Conservation (phyloP, 257 asterid species). For the Fraxinus excelsior region DNA sequence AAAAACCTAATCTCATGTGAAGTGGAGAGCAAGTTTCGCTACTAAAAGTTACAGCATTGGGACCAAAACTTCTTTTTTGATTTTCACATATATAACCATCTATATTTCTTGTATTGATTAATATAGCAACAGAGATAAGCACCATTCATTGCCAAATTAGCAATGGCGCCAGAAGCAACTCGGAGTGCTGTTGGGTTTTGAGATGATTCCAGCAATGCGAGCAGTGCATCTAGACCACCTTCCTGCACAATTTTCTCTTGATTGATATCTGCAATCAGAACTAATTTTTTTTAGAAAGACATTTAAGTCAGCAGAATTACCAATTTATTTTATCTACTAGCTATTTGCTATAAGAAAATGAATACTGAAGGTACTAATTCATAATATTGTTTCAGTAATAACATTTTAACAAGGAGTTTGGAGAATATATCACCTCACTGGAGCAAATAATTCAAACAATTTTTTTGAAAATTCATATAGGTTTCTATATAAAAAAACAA, state of each 20-base stretch:
- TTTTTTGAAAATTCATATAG: too few relatives aligned
- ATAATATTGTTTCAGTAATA: not conserved
- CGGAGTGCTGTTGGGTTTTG: slow-evolving; percentile 75
- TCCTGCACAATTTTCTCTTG: slow-evolving; percentile 83
- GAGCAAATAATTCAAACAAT: not conserved
- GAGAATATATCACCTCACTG: not conserved
- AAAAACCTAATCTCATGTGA: slow-evolving; percentile 8
- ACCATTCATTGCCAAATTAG: slow-evolving; percentile 97
- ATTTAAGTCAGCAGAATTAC: not conserved
- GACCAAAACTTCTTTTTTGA: not conserved
- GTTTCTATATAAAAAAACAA: not conserved
- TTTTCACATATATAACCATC: slow-evolving; percentile 7
- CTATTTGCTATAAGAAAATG: not conserved
- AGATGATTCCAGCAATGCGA: slow-evolving; percentile 74
- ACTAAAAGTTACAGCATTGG: not conserved
- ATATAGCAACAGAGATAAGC: slow-evolving; percentile 22
- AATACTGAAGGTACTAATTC: not conserved
- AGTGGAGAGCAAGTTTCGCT: not conserved
- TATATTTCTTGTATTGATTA: slow-evolving; percentile 9
- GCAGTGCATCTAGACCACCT: slow-evolving; percentile 89
- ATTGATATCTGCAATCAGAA: slow-evolving; percentile 60
- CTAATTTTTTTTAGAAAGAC: slow-evolving; percentile 10
- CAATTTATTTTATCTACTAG: not conserved
- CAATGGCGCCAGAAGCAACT: slow-evolving; percentile 97
- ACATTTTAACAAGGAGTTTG: not conserved